Percentiles rank a stretch among this genome's conserved stretches.
These are phyloP conservation scores for Botrytis deweyae DNA, from an alignment of 2,329 filamentous ascomycete species.

Conservation along the genomic window DNA sequence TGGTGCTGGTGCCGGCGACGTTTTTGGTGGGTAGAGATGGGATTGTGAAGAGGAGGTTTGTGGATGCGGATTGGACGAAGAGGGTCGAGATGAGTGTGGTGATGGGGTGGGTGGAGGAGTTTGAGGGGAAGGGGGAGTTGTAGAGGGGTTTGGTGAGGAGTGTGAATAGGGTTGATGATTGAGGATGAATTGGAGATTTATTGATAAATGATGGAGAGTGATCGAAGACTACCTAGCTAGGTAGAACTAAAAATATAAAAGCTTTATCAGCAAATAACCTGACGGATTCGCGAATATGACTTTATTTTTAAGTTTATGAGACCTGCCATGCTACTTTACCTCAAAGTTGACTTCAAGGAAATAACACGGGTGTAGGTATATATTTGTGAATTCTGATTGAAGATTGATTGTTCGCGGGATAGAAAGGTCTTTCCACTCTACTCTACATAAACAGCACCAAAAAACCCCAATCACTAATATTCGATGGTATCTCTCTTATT, in stretches of 20 bases:
- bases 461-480: not conserved
- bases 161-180: not conserved
- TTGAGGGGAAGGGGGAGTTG: not conserved
- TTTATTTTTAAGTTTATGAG: not conserved
- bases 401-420: not conserved
- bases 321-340: not conserved
- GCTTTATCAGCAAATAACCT: not conserved
- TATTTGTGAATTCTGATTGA: not conserved
- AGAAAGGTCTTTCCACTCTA: not conserved
- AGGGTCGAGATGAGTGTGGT: not conserved
- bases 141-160: fast-evolving
- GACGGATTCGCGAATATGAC: not conserved
- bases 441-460: not conserved
- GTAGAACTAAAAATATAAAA: not conserved
- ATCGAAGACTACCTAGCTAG: not conserved
- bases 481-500: not conserved
- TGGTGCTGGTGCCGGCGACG: not conserved
- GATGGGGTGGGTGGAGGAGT: no score
- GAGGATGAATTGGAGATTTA: not conserved
- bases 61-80: not conserved
- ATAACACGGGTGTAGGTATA: no score
- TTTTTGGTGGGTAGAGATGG: not conserved
- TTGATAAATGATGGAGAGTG: not conserved
- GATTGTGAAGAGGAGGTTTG: not conserved
- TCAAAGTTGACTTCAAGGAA: no score